phyloP scores from a whole-genome alignment of 139 green algal species.

The Ostreobium quekettii region DNA sequence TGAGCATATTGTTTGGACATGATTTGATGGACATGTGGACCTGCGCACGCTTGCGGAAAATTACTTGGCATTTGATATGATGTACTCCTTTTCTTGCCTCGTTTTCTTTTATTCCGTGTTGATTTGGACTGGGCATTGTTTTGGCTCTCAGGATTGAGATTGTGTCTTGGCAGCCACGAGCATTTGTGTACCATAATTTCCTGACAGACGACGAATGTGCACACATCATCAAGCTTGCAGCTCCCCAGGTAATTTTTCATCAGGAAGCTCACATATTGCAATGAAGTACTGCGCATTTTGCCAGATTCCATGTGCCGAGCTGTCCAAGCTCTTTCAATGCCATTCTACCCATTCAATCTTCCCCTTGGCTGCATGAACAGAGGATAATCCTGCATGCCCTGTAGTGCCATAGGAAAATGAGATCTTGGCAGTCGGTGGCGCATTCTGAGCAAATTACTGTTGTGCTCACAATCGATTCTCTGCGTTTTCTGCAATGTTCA shows the following conservation, averaged over 20 bases:
- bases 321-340: neutral
- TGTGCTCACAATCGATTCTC: neutral
- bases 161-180: slow-evolving; percentile 59
- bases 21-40: no score
- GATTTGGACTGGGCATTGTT: no score
- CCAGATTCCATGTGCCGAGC: neutral
- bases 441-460: slow-evolving; percentile 4
- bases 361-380: no score
- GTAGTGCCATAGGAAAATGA: neutral
- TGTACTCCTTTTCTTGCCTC: no score
- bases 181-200: slow-evolving; percentile 77
- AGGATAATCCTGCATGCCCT: neutral
- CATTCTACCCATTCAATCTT: neutral
- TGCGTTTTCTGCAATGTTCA: slow-evolving; percentile 7
- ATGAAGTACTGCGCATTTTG: neutral
- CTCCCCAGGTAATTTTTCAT: slow-evolving; percentile 5
- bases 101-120: no score
- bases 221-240: slow-evolving; percentile 45
- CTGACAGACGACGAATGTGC: slow-evolving; percentile 53
- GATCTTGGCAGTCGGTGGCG: slow-evolving; percentile 16
- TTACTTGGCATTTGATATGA: no score
- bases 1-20: no score
- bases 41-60: no score
- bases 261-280: neutral
- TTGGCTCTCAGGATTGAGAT: slow-evolving; percentile 65